phyloP scores from a whole-genome alignment of 1,139 yeast genomes.

The Suhomyces panamericanus region DNA sequence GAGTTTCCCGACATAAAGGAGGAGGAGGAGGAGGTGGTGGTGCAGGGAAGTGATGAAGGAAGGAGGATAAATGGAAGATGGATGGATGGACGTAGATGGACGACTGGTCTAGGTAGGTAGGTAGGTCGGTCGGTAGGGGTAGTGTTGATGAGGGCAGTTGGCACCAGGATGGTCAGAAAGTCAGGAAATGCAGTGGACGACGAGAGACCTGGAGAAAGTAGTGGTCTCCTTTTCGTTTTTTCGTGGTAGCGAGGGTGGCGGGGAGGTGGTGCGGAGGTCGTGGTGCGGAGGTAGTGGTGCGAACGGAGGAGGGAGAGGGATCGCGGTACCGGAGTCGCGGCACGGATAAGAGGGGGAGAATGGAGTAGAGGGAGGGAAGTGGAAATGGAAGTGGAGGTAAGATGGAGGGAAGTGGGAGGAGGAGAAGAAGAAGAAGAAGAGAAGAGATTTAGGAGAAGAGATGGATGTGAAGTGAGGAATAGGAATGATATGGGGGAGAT shows the following conservation, averaged over 20 bases:
- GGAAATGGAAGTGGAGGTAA: not conserved
- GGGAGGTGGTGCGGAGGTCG: not conserved
- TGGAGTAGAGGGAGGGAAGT: not conserved
- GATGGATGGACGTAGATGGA: not conserved
- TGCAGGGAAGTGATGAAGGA: not conserved
- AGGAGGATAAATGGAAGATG: not conserved
- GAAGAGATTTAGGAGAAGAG: not conserved
- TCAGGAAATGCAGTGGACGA: not conserved
- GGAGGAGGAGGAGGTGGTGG: not conserved
- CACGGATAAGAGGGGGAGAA: not conserved
- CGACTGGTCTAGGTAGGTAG: no score
- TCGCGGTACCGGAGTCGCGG: no score
- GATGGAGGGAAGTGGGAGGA: not conserved
- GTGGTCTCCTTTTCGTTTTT: slow-evolving; percentile 3
- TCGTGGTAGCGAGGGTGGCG: slow-evolving; percentile 1
- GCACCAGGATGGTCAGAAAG: not conserved
- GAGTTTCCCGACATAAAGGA: slow-evolving; percentile 12
- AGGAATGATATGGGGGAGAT: no score
- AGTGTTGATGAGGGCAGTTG: no score
- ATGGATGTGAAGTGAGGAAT: no score
- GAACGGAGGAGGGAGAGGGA: no score
- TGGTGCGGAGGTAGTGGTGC: not conserved
- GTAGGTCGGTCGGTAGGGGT: no score
- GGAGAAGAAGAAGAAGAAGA: not conserved
- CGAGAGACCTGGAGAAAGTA: not conserved